Evolutionary conservation across 1,139 yeast species (phyloP), one percentile per base, ranked within the genome.

Genomic region (Hansenula lynferdii): DNA sequence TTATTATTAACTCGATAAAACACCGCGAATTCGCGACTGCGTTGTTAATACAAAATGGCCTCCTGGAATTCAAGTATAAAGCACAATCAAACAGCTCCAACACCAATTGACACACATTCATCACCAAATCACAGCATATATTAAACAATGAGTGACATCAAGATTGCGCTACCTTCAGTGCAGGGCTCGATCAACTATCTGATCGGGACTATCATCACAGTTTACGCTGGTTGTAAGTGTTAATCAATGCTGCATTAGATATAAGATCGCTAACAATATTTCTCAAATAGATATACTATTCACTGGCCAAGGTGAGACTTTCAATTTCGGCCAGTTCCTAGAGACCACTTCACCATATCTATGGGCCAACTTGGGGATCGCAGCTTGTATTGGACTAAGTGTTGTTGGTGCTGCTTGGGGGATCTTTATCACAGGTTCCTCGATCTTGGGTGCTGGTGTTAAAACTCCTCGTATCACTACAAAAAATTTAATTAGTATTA

Each of bases 351-450:
- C 97, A 16, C 99, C 99, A 12, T 92, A 92, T 60, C 77, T 92
- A 81, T 94, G 98, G 98, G 97, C 97, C 18, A 76, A 78, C 49
- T 65, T 89, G 49, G 99, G 99, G 41, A 87, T 94, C 49, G 83
- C 85, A n/a, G 65, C 80, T 41, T 92, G 98, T 65, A 89, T 94
- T 54, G 97, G 98, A 12, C 73, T 94, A 45, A 82, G 95, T 40
- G 97, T 94, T 16, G 84, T 90, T 34, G 99, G 98, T 32, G 98
- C 98, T 16, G 98, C 98, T 11, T 92, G 98, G 97, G 99, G 99
- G 48, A 94, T 94, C 50, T 94, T 92, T 62, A 77, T 94, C 45
- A 92, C 97, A 1, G 99, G 99, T 30, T 74, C 97, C 2, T 80
- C 96, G 30, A 86, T 94, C 51, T 67, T 94, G 45, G 99, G 99